Percentiles rank a stretch among this genome's conserved stretches.
These are phyloP conservation scores for Pneumocystis wakefieldiae DNA, from an alignment of 1,139 yeast genomes.

Conservation along the genomic window DNA sequence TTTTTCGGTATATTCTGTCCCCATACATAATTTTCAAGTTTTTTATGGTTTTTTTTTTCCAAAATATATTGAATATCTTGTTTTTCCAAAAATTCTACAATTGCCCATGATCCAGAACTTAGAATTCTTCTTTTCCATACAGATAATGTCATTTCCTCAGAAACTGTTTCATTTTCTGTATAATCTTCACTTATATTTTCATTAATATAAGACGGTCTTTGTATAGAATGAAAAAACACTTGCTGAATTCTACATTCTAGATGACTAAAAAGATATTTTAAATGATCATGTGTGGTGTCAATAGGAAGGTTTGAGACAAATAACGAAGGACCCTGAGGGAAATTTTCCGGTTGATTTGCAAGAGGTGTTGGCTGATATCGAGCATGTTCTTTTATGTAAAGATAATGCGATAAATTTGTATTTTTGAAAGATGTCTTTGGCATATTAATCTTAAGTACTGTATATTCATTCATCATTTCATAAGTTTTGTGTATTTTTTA, in stretches of 20 bases:
- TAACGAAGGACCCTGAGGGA: conserved; percentile 8
- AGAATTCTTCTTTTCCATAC: conserved; percentile 3
- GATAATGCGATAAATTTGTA: conserved; percentile 8
- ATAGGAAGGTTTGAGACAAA: conserved; percentile 17
- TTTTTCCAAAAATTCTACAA: conserved; percentile 6
- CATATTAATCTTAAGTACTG: conserved; percentile 1
- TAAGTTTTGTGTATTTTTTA: background rate
- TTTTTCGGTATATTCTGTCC: conserved; percentile 1
- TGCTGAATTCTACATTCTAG: conserved; percentile 11
- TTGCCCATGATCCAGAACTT: conserved; percentile 8
- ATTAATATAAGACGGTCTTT: background rate
- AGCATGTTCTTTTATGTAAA: conserved; percentile 14
- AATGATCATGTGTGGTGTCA: conserved; percentile 15
- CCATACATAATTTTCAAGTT: conserved; percentile 4
- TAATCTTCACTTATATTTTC: background rate
- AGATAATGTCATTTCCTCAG: background rate
- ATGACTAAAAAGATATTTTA: conserved; percentile 11
- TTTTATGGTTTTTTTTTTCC: background rate
- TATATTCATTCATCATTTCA: conserved; percentile 2
- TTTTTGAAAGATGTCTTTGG: background rate
- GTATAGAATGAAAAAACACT: conserved; percentile 13
- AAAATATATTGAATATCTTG: conserved; percentile 7
- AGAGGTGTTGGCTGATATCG: background rate
- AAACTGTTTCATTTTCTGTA: background rate
- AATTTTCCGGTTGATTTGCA: conserved; percentile 3